Conservation (phyloP, 179 eudicot species). For the Corrigiola litoralis region DNA sequence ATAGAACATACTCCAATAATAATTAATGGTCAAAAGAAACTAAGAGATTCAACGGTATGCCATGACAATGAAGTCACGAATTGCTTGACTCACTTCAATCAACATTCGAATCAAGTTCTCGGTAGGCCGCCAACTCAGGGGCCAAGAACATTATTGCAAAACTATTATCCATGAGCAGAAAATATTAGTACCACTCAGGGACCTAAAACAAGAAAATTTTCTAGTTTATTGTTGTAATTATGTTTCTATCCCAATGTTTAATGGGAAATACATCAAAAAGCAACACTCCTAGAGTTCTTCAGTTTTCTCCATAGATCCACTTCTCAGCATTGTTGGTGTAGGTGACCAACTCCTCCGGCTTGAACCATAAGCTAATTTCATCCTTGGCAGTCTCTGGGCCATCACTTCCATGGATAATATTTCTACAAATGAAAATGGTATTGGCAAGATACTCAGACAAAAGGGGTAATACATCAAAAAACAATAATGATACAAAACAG, state of each 20-base stretch:
- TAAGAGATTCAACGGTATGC: background rate
- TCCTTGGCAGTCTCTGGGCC: slow-evolving; percentile 98
- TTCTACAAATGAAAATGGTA: slow-evolving; percentile 32
- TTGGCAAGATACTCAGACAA: background rate
- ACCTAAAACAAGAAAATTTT: slow-evolving; percentile 3
- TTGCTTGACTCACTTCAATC: slow-evolving; percentile 9
- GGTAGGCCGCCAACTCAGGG: slow-evolving; percentile 13
- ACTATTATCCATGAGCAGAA: slow-evolving; percentile 4
- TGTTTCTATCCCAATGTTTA: slow-evolving; percentile 12
- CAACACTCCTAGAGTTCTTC: slow-evolving; percentile 14
- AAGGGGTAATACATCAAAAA: background rate
- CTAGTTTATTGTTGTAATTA: slow-evolving; percentile 7
- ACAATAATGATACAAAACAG: background rate
- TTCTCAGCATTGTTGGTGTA: slow-evolving; percentile 80
- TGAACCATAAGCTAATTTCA: slow-evolving; percentile 88
- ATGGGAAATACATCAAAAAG: background rate
- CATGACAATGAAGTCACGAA: background rate
- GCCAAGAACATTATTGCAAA: slow-evolving; percentile 22
- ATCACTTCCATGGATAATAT: slow-evolving; percentile 96
- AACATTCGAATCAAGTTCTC: background rate
- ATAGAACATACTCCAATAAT: too few relatives aligned
- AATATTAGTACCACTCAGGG: background rate
- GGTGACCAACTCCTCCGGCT: slow-evolving; percentile 79
- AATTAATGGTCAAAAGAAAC: background rate
- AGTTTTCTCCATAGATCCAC: slow-evolving; percentile 82